Evolutionary conservation across 2,329 filamentous ascomycete genomes (phyloP), one percentile per base, ranked within the genome.

Genomic region (Aspergillus fischeri): DNA sequence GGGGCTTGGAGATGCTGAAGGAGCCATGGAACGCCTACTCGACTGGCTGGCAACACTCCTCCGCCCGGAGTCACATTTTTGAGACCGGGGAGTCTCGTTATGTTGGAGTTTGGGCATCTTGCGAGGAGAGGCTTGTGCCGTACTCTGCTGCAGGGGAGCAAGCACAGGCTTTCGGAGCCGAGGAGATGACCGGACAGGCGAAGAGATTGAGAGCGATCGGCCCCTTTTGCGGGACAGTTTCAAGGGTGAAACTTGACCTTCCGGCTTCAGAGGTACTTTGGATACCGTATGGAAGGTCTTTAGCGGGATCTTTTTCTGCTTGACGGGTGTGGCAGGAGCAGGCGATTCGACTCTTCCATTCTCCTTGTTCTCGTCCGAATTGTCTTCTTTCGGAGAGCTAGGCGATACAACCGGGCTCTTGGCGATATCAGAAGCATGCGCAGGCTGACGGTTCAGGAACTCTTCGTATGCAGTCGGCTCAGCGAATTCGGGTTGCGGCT

Each of bases 261-360:
- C 86, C 3, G 85, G 79, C 71, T 90, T 91, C 44, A 92, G 75
- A 1, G 89, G 89, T 4, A 92, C 85, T 73, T 92, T 92, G 27
- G 87, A 89, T 0, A 90, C 86, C 0, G 90, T 92, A 70, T 89
- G 84, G 60, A 88, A 83, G n/a, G 81, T 77, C 47, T 78, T 78
- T 55, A 80, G 78, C n/a, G 72, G 75, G n/a, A 79, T 66, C 0
- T 75, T 73, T 17, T 67, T 66, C 7, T 63, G 59, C 49, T 83
- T 81, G 51, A 80, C 75, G 0, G 87, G 87, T 1, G 87, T 89
- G 7, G 79, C 74, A 1, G 83, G 83, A 32, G 67, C 64, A 32
- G 68, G 62, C 51, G 64, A 48, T 27, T 54, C 56, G 10, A 59
- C 17, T 3, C 57, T 51, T 5, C 59, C 53, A 45, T 73, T 72